Base-by-base conservation (phyloP, 2,329 filamentous ascomycete species). In the Myriosclerotinia duriaeana region DNA sequence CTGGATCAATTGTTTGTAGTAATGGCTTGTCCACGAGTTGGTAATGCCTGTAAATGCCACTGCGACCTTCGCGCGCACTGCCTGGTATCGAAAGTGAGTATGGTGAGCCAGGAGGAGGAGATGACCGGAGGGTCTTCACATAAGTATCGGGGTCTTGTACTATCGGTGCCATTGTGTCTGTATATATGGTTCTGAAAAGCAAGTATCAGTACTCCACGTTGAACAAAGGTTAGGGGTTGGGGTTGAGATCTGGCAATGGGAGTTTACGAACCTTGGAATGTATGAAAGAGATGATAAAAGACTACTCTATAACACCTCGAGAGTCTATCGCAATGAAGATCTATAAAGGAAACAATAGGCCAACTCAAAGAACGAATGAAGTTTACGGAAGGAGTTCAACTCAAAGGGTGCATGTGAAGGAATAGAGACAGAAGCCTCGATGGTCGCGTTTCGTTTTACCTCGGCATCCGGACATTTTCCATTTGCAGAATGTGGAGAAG, bases 11-110 rank as follows among this genome's bases (percentile, higher is more conserved):
- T 7, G 89, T 89, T 74, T 85, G 83, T 53, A 96, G 79, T 66
- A 96, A 82, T 54, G 86, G 85, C 67, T 85, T 86, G 78, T 96
- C 88, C 67, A 84, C 83, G 75, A 89, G 89, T 70, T 86, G 86
- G 87, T 89, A 96, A 78, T 97, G 89, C 69, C 95, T 87, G 79
- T 98, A 98, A 70, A 96, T 80, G 56, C 87, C 80, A 60, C 85
- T 90, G 72, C 93, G 88, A 68, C 88, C 90, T 59, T 91, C 87
- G 68, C 83, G 81, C 78, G 91, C 86, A 56, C 89, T 89, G 69
- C 90, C 90, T 0, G 92, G 89, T 26, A 99, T 74, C 15, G 92
- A 81, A 17, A 97, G 82, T 55, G 89, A 90, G 76, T 95, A 95
- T 1, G 93, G 91, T 12, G 72, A 68, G 15, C 73, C 73, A 20